Base-by-base conservation (phyloP, 352 stramenopile genomes). In the Thalassiosira sp. region DNA sequence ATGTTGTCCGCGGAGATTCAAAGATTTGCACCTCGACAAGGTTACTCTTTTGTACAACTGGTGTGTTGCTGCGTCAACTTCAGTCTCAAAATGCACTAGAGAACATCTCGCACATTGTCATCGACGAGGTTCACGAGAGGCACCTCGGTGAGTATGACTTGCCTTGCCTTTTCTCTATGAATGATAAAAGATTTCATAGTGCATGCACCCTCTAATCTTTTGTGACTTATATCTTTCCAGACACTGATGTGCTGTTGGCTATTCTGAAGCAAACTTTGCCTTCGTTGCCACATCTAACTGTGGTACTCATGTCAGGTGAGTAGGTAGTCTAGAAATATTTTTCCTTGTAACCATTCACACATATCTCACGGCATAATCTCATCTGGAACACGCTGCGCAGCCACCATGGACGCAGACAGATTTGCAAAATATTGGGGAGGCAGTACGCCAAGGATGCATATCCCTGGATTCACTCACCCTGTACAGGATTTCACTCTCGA, bases 31-130 rank as follows among this genome's bases (percentile, higher is more conserved):
- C 92, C 24, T 80, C 91, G 35, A 98, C 95, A 33, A 92, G 96
- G 20, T 86, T 99, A 6, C 91, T 98, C 25, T 99, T 99, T 81
- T 98, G 94, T 75, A 99, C 97, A n/a, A 99, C 96, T 2, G 97
- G 94, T 45, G 87, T 97, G 27, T 76, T 99, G 10, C 90, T 99
- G 51, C 94, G 93, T 6, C 82, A 94, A 52, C 81, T 97, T 20
- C 91, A 95, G 80, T 82, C 79, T 40, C 88, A 95, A 51, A 78
- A 75, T 35, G 81, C 79, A 11, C 72, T 96, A 1, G 76, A 95
- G 27, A 91, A 94, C 51, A 85, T 99, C 40, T 97, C 95, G 22
- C 96, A 99, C 80, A 92, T 99, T 56, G 95, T 99, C 52, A 93
- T 99, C 13, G 97, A 99, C 79, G 85, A 78, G 84, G 95, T 98